These are phyloP conservation scores for Pseudovirgaria hyperparasitica DNA, from an alignment of 2,329 filamentous ascomycete species.

Conservation along the genomic window DNA sequence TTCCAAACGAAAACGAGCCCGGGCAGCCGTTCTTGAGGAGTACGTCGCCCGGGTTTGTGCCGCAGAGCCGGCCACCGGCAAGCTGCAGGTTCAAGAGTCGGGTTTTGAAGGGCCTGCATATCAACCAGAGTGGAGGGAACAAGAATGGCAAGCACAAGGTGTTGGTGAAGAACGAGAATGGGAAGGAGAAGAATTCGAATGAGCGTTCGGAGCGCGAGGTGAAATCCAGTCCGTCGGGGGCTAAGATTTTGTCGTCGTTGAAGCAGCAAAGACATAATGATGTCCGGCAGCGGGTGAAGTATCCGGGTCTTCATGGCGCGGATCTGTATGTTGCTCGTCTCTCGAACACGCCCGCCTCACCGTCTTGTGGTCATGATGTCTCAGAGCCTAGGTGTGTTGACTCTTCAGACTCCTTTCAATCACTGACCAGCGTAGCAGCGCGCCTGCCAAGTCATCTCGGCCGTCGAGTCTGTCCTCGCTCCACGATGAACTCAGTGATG, in stretches of 20 bases:
- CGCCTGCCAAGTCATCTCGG: too few relatives aligned
- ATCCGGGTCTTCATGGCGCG: conserved; percentile 34
- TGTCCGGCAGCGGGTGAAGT: conserved; percentile 30
- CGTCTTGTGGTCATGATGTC: background rate
- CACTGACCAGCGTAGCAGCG: conserved; percentile 8
- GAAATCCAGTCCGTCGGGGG: background rate
- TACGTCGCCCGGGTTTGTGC: conserved; percentile 34
- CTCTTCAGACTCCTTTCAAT: background rate
- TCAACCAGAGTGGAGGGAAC: conserved; percentile 21
- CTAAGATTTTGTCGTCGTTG: background rate
- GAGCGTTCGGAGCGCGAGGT: conserved; percentile 13
- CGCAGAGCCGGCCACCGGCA: conserved; percentile 19
- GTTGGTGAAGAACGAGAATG: conserved; percentile 11
- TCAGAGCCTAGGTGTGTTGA: background rate
- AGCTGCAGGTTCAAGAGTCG: conserved; percentile 30
- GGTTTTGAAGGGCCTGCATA: conserved; percentile 35
- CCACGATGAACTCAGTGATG: conserved; percentile 33
- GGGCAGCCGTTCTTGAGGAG: conserved; percentile 26
- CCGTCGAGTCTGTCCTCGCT: conserved; percentile 26
- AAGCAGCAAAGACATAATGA: too few relatives aligned
- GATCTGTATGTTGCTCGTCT: conserved; percentile 40
- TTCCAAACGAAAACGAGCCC: conserved; percentile 37
- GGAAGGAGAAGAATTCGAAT: conserved; percentile 14
- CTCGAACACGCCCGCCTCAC: conserved; percentile 3
- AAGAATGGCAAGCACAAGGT: conserved; percentile 11